Percentiles rank a stretch among this genome's conserved stretches.
phyloP scores from a whole-genome alignment of 1,284 basidiomycete genomes.

The Pterulicium gracile region DNA sequence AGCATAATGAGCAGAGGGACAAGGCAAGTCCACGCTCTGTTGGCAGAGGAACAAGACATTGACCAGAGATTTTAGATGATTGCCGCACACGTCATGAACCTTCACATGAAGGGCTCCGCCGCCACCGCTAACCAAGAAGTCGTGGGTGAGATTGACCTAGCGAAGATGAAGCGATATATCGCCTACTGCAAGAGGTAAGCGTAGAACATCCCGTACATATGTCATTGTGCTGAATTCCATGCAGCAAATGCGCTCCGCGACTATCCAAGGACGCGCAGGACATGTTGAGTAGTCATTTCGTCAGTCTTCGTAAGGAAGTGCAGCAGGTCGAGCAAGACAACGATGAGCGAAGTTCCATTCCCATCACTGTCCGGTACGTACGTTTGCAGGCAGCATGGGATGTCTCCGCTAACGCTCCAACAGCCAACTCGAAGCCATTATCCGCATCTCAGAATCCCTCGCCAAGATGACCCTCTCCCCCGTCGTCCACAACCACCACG shows the following conservation, averaged over 20 bases:
- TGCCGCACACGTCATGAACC: conserved; percentile 97
- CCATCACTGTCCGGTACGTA: conserved; percentile 89
- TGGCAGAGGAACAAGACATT: conserved; percentile 23
- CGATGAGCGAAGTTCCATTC: conserved; percentile 95
- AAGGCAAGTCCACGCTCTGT: conserved; percentile 36
- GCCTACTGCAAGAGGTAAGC: conserved; percentile 88
- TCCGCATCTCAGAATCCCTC: conserved; percentile 94
- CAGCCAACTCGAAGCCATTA: conserved; percentile 97
- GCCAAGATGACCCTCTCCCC: conserved; percentile 91
- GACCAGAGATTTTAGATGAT: too few relatives aligned
- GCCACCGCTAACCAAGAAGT: conserved; percentile 52
- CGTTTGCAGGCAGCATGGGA: too few relatives aligned
- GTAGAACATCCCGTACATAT: not conserved
- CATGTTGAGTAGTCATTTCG: conserved; percentile 96
- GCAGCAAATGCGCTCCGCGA: conserved; percentile 90
- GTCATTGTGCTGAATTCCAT: conserved; percentile 5
- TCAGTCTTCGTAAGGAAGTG: conserved; percentile 87
- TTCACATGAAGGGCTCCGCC: conserved; percentile 85
- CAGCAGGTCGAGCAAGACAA: conserved; percentile 96
- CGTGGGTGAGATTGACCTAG: conserved; percentile 91
- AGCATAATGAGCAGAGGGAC: conserved; percentile 93
- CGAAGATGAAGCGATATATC: conserved; percentile 98
- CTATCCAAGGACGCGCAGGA: conserved; percentile 90
- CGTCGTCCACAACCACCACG: conserved; percentile 85
- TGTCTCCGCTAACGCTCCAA: conserved; percentile 4